phyloP scores from a whole-genome alignment of 225 moss, liverwort and hornwort species.

The Bryum argenteum region DNA sequence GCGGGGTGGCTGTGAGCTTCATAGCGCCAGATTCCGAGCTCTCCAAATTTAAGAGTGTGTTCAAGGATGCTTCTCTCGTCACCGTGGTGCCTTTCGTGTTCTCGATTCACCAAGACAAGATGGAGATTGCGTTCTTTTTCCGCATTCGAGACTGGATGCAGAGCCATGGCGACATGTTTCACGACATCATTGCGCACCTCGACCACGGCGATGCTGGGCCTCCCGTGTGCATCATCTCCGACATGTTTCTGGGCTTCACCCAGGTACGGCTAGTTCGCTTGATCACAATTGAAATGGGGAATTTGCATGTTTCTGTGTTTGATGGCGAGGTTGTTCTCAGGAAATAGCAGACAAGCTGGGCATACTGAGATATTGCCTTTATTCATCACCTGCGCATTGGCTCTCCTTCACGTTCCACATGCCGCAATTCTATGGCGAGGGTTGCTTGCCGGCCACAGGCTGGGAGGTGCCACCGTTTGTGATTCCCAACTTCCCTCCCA shows the following conservation, averaged over 20 bases:
- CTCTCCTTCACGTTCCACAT: slow-evolving; percentile 27
- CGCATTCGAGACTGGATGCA: slow-evolving; percentile 33
- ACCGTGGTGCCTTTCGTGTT: slow-evolving; percentile 25
- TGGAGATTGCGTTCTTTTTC: slow-evolving; percentile 23
- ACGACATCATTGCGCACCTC: not conserved
- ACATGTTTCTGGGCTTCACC: slow-evolving; percentile 51
- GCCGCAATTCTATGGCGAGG: slow-evolving; percentile 21
- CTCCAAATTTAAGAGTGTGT: slow-evolving; percentile 3
- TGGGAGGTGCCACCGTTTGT: slow-evolving; percentile 21
- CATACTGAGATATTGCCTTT: slow-evolving; percentile 29
- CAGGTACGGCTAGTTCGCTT: slow-evolving; percentile 28
- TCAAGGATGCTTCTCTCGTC: slow-evolving; percentile 14
- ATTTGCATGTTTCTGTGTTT: not conserved
- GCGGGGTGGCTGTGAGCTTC: slow-evolving; percentile 26
- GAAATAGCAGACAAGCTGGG: slow-evolving; percentile 23
- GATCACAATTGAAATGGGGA: not conserved
- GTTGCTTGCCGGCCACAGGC: slow-evolving; percentile 15
- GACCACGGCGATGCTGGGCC: slow-evolving; percentile 14
- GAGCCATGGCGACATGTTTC: not conserved
- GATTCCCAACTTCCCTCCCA: slow-evolving; percentile 27
- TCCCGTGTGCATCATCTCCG: slow-evolving; percentile 48
- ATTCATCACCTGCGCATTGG: slow-evolving; percentile 20
- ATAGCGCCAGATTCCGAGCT: slow-evolving; percentile 27
- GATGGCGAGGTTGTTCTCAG: not conserved
- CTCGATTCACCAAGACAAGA: slow-evolving; percentile 4